Percentiles rank a stretch among this genome's conserved stretches.
Evolutionary conservation across 148 eudicot genomes (phyloP).

Genomic region (Silene conica): DNA sequence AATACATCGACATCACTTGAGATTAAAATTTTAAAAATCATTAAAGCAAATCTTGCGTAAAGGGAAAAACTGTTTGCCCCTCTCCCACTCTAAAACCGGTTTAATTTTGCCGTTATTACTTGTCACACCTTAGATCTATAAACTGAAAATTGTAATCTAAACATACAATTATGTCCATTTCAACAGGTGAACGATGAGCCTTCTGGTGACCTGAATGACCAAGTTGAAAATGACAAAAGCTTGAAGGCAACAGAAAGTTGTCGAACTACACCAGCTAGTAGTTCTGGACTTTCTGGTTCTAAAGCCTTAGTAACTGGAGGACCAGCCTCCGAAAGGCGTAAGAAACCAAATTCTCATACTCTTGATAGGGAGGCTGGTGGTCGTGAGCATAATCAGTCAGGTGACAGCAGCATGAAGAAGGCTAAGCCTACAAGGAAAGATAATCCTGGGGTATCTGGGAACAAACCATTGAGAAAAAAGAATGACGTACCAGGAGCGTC

Average conservation of each 20-base stretch:
- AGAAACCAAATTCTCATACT: conserved; percentile 27
- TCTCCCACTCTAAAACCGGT: neutral
- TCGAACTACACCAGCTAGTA: conserved; percentile 1
- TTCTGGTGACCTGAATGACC: conserved; percentile 10
- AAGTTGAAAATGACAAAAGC: conserved; percentile 15
- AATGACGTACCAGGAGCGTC: conserved; percentile 3
- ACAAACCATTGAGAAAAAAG: conserved; percentile 16
- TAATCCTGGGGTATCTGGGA: conserved; percentile 31
- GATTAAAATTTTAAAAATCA: neutral
- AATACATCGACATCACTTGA: neutral
- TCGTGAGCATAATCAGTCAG: conserved; percentile 15
- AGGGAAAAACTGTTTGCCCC: neutral
- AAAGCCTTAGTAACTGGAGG: conserved; percentile 20
- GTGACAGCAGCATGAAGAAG: conserved; percentile 24
- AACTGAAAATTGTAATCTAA: neutral
- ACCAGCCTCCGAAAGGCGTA: conserved; percentile 30
- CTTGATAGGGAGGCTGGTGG: conserved; percentile 28
- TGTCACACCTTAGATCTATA: neutral
- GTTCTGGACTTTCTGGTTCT: neutral
- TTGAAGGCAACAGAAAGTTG: conserved; percentile 26
- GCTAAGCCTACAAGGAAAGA: conserved; percentile 30
- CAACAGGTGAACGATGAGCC: conserved; percentile 25
- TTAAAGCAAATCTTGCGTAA: neutral
- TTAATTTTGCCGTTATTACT: neutral
- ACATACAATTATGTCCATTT: neutral